Conservation (phyloP, 2,329 filamentous ascomycete species). For the Fusarium nelsonii region DNA sequence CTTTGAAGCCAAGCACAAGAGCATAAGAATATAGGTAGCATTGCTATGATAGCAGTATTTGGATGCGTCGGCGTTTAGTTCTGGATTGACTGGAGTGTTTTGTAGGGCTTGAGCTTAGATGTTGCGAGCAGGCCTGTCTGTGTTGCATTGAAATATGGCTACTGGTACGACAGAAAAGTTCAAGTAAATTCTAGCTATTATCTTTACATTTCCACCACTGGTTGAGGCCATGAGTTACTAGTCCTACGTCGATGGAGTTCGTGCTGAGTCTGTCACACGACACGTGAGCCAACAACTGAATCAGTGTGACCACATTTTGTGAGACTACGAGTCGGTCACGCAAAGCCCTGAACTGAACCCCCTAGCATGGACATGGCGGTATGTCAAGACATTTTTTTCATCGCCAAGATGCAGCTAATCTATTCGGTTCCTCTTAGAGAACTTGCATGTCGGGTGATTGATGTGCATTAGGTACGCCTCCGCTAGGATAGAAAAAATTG, state of each 20-base stretch:
- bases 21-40: slow-evolving; percentile 21
- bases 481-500: not conserved
- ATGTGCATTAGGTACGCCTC: slow-evolving; percentile 1
- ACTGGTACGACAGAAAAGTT: slow-evolving; percentile 9
- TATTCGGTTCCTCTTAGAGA: not conserved
- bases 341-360: not conserved
- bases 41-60: slow-evolving; percentile 11
- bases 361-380: not conserved
- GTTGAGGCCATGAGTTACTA: not conserved
- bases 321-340: slow-evolving; percentile 12
- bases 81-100: slow-evolving; percentile 18
- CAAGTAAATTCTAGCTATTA: slow-evolving; percentile 1
- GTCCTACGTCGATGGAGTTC: not conserved
- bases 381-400: not conserved
- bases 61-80: slow-evolving; percentile 27
- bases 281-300: slow-evolving; percentile 31
- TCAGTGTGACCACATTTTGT: slow-evolving; percentile 13
- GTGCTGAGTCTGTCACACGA: slow-evolving; percentile 7
- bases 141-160: slow-evolving; percentile 5
- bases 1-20: slow-evolving; percentile 61
- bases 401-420: slow-evolving; percentile 5
- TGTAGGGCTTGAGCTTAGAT: not conserved
- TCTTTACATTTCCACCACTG: not conserved
- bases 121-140: slow-evolving; percentile 6
- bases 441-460: slow-evolving; percentile 9